These are phyloP conservation scores for Myxozyma sirexii DNA, from an alignment of 805 yeast genomes.

Conservation along the genomic window DNA sequence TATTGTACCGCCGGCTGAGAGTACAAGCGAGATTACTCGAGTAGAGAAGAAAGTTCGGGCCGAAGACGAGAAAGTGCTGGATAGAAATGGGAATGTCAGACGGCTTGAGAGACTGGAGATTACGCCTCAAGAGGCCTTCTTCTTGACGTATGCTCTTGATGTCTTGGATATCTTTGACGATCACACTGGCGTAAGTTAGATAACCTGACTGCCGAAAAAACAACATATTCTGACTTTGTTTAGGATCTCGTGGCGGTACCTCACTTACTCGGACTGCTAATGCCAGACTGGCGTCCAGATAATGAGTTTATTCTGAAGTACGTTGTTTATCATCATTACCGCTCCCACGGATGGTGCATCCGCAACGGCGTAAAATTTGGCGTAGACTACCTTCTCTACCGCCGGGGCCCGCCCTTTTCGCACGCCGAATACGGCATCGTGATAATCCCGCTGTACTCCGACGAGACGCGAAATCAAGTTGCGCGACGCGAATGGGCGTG, in stretches of 20 bases:
- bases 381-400: constrained; percentile 77
- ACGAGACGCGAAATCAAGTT: constrained; percentile 39
- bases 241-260: constrained; percentile 22
- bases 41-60: constrained; percentile 38
- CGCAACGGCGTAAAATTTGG: constrained; percentile 92
- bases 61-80: constrained; percentile 46
- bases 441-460: constrained; percentile 48
- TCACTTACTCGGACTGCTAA: constrained; percentile 25
- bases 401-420: constrained; percentile 91
- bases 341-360: constrained; percentile 93
- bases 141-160: constrained; percentile 61
- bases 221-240: neutral
- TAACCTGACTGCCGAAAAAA: neutral
- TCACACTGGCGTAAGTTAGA: constrained; percentile 25
- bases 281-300: constrained; percentile 41
- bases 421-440: constrained; percentile 86
- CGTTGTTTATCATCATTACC: constrained; percentile 80
- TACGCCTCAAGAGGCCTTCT: constrained; percentile 74
- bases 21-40: neutral
- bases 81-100: constrained; percentile 37
- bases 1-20: neutral
- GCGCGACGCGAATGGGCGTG: constrained; percentile 54
- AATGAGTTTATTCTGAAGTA: constrained; percentile 57
- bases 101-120: constrained; percentile 58
- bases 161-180: constrained; percentile 46